phyloP scores from a whole-genome alignment of 176 grass and related monocot species.

The Oryza punctata region DNA sequence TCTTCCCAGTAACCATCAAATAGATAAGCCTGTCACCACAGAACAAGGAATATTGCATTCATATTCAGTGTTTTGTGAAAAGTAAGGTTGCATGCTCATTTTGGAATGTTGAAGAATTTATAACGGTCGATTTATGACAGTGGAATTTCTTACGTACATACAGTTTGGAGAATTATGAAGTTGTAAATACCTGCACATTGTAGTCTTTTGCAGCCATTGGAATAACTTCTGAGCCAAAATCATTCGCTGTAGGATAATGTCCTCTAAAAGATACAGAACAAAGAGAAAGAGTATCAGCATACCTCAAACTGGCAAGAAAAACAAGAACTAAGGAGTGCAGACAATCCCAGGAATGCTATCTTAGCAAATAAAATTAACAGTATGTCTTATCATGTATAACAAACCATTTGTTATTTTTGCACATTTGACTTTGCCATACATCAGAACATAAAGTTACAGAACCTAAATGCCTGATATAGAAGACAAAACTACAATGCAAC shows the following conservation, averaged over 20 bases:
- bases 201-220: slow-evolving; percentile 72
- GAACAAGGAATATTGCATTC: not conserved
- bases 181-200: slow-evolving; percentile 61
- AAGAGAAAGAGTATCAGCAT: not conserved
- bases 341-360: not conserved
- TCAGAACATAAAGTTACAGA: not conserved
- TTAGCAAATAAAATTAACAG: not conserved
- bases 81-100: not conserved
- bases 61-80: not conserved
- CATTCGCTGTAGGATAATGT: slow-evolving; percentile 76
- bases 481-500: not conserved
- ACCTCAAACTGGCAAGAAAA: not conserved
- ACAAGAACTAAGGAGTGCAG: not conserved
- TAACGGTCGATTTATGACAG: not conserved
- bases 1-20: slow-evolving; percentile 89
- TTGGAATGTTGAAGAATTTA: not conserved
- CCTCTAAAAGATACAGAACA: slow-evolving; percentile 48
- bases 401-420: not conserved
- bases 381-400: not conserved
- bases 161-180: not conserved
- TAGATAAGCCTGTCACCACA: slow-evolving; percentile 55
- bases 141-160: not conserved
- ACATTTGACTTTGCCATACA: not conserved
- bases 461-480: not conserved
- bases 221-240: slow-evolving; percentile 92